A percentile compares a stretch with the other conserved stretches of the same genome.
Evolutionary conservation across 2,329 filamentous ascomycete genomes (phyloP).

Genomic region (Paraconiothyrium sp.): DNA sequence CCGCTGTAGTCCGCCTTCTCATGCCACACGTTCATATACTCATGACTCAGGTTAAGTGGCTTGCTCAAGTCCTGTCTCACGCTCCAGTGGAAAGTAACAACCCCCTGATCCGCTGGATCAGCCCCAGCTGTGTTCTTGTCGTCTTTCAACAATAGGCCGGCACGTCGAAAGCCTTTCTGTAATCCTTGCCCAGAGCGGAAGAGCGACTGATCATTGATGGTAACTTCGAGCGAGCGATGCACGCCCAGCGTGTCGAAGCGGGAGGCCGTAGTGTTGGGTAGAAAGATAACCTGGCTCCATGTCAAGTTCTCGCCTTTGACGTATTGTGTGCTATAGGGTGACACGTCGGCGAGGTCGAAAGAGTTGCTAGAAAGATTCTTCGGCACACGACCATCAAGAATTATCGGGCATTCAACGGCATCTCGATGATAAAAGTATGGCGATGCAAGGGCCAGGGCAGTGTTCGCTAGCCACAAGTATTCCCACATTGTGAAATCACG

Average conservation of each 20-base stretch:
- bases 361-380: constrained; percentile 28
- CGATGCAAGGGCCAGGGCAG: neutral
- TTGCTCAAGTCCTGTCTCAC: constrained; percentile 27
- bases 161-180: constrained; percentile 36
- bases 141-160: constrained; percentile 33
- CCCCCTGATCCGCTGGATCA: constrained; percentile 32
- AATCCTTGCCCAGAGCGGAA: constrained; percentile 31
- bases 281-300: constrained; percentile 35
- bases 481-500: neutral
- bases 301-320: constrained; percentile 41
- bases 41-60: constrained; percentile 37
- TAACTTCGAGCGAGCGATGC: constrained; percentile 35
- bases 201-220: constrained; percentile 34
- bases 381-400: constrained; percentile 41
- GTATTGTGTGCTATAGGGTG: constrained; percentile 31
- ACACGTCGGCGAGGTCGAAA: constrained; percentile 30
- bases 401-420: constrained; percentile 36
- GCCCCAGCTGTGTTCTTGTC: constrained; percentile 31
- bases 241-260: constrained; percentile 28
- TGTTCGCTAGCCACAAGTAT: neutral
- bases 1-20: constrained; percentile 36
- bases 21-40: constrained; percentile 45
- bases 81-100: constrained; percentile 41
- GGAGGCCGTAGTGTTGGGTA: constrained; percentile 24
- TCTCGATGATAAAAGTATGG: neutral